Base-by-base conservation (phyloP, 495 filamentous ascomycete genomes). In the Aspergillus bertholletiae region DNA sequence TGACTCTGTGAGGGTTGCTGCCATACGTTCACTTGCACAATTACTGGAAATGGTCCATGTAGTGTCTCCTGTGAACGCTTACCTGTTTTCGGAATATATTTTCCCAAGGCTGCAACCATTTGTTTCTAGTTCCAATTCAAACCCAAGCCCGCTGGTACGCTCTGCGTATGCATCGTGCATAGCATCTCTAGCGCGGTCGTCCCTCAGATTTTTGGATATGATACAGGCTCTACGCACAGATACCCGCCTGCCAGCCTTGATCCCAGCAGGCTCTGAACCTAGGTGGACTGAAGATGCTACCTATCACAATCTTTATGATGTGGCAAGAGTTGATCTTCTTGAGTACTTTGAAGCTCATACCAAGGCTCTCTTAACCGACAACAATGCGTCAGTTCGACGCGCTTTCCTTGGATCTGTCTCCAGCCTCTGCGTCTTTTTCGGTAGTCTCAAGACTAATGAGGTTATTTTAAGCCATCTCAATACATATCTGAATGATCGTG, bases 401-500 rank as follows among this genome's bases (percentile, higher is more conserved):
- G 90, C 95, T 0, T 96, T 99, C 63, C 79, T 99, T n/a, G 85
- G 87, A 18, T 97, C 94, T 12, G 94, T 99, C 0, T 86, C 92
- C 2, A 88, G 88, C 37, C 79, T 99, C 0, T 99, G 95, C 64
- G 84, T 96, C 50, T 97, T 97, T 70, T 97, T 99, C 57, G 94
- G 94, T 13, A 92, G 85, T 47, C 70, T 84, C 21, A 88, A 90
- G 63, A 86, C 94, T 3, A 97, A 92, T 63, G 95, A 99, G 63
- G 89, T 97, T 15, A 87, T 99, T 34, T 73, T 97, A 5, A 95
- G 90, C 34, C 94, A 99, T 67, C 74, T 99, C 21, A 99, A 97
- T 64, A 99, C 95, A 0, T 99, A 99, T 60, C 78, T 99, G 7
- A 99, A 99, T 60, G 95, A 97, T 61, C 82, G 85, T 50, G 92